Evolutionary conservation across 305 asterid genomes (phyloP).

Genomic region (Fraxinus sp.): DNA sequence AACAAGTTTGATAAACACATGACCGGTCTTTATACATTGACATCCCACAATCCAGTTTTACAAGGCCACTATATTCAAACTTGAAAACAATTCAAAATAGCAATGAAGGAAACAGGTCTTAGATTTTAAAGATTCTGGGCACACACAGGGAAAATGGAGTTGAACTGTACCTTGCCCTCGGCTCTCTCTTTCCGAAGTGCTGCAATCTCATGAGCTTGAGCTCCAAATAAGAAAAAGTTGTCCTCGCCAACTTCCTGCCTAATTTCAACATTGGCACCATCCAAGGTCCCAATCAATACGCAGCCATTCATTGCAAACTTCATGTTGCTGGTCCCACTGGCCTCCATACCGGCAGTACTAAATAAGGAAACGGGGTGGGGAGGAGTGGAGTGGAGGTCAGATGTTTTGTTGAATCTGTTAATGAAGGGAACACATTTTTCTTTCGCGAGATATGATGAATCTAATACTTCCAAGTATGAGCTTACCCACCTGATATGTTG

Average conservation of each 20-base stretch:
- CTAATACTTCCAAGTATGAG: slow-evolving; percentile 12
- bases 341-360: slow-evolving; percentile 98
- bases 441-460: not conserved
- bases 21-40: not conserved
- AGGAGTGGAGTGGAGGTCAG: slow-evolving; percentile 6
- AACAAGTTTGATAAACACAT: not conserved
- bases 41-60: not conserved
- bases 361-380: slow-evolving; percentile 11
- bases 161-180: slow-evolving; percentile 67
- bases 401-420: not conserved
- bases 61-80: not conserved
- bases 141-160: not conserved
- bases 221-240: slow-evolving; percentile 90
- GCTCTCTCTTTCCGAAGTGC: slow-evolving; percentile 80
- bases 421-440: not conserved
- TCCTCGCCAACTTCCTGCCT: slow-evolving; percentile 90
- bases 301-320: slow-evolving; percentile 94
- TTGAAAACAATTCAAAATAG: not conserved
- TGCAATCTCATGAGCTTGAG: slow-evolving; percentile 84
- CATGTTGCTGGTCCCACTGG: slow-evolving; percentile 99
- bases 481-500: slow-evolving; percentile 78
- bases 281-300: slow-evolving; percentile 79
- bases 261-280: slow-evolving; percentile 95
- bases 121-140: not conserved
- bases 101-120: not conserved